Percentiles rank a stretch among this genome's conserved stretches.
Conservation (phyloP, 208 protist genomes). For the Phytomonas sp. region DNA sequence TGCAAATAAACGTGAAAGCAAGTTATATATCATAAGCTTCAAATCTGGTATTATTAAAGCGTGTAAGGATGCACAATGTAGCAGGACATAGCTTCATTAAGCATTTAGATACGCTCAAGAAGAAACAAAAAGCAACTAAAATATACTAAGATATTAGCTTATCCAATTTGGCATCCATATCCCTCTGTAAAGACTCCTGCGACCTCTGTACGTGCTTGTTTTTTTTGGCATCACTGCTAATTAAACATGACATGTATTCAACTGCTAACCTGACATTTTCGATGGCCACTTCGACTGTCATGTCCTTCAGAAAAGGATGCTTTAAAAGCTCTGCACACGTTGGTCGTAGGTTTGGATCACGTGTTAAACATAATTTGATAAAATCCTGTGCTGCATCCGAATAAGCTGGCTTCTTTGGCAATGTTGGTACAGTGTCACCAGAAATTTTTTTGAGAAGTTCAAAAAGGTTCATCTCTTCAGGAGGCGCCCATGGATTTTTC, state of each 20-base stretch:
- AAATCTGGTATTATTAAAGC: neutral
- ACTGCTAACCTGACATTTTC: conserved; percentile 79
- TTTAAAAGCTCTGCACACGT: conserved; percentile 63
- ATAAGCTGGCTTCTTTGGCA: conserved; percentile 51
- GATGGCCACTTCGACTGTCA: conserved; percentile 56
- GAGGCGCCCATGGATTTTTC: conserved; percentile 80
- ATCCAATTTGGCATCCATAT: conserved; percentile 66
- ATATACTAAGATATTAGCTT: conserved; percentile 32
- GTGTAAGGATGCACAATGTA: conserved; percentile 1
- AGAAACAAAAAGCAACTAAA: conserved; percentile 1
- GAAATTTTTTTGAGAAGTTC: conserved; percentile 74
- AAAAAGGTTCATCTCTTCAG: conserved; percentile 85
- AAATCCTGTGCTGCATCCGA: conserved; percentile 69
- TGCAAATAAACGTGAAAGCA: conserved; percentile 2
- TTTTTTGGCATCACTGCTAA: conserved; percentile 74
- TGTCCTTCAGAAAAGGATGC: conserved; percentile 66
- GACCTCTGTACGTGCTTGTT: conserved; percentile 33
- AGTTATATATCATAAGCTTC: neutral
- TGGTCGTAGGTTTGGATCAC: conserved; percentile 59
- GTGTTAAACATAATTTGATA: conserved; percentile 57
- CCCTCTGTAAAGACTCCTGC: conserved; percentile 49
- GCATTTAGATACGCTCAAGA: conserved; percentile 1
- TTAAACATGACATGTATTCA: conserved; percentile 77
- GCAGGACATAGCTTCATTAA: conserved; percentile 1
- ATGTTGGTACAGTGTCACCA: conserved; percentile 59